Conservation (phyloP, 345 rosid genomes). For the Raphanus raphanistrum region DNA sequence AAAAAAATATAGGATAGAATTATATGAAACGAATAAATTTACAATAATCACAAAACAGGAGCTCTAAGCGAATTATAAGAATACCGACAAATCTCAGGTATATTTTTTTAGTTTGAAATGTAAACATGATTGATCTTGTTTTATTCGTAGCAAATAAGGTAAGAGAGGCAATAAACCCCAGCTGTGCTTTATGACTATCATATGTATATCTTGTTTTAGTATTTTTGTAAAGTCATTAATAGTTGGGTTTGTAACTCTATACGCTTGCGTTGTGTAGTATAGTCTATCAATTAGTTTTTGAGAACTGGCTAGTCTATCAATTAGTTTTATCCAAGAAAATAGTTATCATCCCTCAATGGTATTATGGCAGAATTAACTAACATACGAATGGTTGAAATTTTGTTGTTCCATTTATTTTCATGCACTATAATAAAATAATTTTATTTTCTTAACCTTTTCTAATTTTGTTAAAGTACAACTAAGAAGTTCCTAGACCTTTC, state of each 20-base stretch:
- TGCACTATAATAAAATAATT: neutral
- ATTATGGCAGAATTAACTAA: neutral
- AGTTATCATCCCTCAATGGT: neutral
- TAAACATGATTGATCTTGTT: neutral
- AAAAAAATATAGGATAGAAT: neutral
- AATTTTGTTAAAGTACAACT: neutral
- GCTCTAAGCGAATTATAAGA: neutral
- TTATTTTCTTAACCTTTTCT: neutral
- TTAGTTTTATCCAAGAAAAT: neutral
- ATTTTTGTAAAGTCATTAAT: neutral
- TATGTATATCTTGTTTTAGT: neutral
- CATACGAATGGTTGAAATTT: neutral
- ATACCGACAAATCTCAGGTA: neutral
- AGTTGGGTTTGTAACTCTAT: neutral
- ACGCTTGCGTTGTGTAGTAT: neutral
- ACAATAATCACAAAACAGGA: neutral
- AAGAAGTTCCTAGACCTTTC: neutral
- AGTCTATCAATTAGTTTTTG: neutral
- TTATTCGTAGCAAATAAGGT: neutral
- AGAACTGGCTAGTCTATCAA: neutral
- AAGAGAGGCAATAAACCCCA: neutral
- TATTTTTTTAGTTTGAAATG: neutral
- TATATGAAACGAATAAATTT: neutral
- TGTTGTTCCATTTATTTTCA: neutral
- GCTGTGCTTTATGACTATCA: neutral